A percentile compares a stretch with the other conserved stretches of the same genome.
phyloP scores from a whole-genome alignment of 495 filamentous ascomycete genomes.

The Sphaerosporella brunnea region DNA sequence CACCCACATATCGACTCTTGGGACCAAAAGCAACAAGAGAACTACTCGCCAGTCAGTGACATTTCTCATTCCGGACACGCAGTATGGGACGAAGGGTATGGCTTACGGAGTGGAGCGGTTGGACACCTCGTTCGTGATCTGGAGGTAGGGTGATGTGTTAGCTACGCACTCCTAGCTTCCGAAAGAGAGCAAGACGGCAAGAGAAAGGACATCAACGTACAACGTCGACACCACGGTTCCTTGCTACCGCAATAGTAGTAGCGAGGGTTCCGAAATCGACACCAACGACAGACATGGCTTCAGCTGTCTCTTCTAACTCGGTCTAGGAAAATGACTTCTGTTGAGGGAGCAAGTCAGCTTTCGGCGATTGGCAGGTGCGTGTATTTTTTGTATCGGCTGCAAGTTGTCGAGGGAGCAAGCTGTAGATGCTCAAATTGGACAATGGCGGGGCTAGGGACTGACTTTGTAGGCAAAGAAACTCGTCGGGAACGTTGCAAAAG shows the following conservation, averaged over 20 bases:
- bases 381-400: not conserved
- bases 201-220: conserved; percentile 43
- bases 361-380: too few species aligned
- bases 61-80: not conserved
- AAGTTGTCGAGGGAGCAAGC: too few species aligned
- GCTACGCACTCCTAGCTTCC: not conserved
- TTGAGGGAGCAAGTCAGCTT: too few species aligned
- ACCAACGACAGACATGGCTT: conserved; percentile 59
- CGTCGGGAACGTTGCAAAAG: not conserved
- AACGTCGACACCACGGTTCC: conserved; percentile 97
- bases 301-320: not conserved
- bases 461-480: not conserved
- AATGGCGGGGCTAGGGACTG: too few species aligned
- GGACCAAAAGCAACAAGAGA: conserved; percentile 89
- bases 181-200: not conserved
- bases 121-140: conserved; percentile 98
- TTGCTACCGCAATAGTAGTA: conserved; percentile 90
- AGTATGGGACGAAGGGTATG: not conserved
- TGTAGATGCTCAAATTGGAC: too few species aligned
- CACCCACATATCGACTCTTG: conserved; percentile 81
- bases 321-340: conserved; percentile 1
- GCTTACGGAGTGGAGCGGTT: conserved; percentile 96
- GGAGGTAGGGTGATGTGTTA: conserved; percentile 2
- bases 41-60: conserved; percentile 30
- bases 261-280: conserved; percentile 95